phyloP scores from a whole-genome alignment of 495 filamentous ascomycete species.

The Aspergillus nanangensis region DNA sequence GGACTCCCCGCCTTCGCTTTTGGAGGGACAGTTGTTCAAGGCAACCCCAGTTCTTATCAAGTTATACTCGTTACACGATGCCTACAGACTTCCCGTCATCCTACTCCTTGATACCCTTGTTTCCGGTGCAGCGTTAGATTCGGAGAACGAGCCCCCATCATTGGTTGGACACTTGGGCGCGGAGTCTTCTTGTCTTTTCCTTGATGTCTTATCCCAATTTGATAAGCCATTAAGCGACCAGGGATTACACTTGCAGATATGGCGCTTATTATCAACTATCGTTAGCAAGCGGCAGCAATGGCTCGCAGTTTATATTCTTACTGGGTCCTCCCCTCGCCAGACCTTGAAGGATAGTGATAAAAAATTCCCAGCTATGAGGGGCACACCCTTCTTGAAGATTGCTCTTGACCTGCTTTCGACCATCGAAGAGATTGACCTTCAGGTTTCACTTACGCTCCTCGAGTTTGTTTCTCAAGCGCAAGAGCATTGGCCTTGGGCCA shows the following conservation, averaged over 20 bases:
- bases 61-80: conserved; percentile 67
- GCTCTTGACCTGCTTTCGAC: conserved; percentile 70
- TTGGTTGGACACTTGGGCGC: conserved; percentile 82
- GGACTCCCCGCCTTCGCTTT: conserved; percentile 51
- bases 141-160: conserved; percentile 72
- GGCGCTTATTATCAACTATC: conserved; percentile 83
- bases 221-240: conserved; percentile 67
- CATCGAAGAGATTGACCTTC: conserved; percentile 58
- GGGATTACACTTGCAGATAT: conserved; percentile 60
- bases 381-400: conserved; percentile 63
- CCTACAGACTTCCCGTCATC: conserved; percentile 60
- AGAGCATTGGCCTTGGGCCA: conserved; percentile 91
- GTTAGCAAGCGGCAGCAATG: conserved; percentile 91
- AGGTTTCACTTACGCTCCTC: conserved; percentile 66
- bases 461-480: conserved; percentile 82
- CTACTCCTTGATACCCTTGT: conserved; percentile 72
- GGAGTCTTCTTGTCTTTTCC: conserved; percentile 75
- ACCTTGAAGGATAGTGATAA: conserved; percentile 54
- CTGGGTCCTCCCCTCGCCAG: conserved; percentile 76
- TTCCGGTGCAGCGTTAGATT: conserved; percentile 54
- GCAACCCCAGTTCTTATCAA: conserved; percentile 68
- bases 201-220: conserved; percentile 71
- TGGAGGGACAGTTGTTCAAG: conserved; percentile 80
- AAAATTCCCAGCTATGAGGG: conserved; percentile 35
- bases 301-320: conserved; percentile 88